Base-by-base conservation (phyloP, 306 rosid genomes). In the Castanopsis chinensis region DNA sequence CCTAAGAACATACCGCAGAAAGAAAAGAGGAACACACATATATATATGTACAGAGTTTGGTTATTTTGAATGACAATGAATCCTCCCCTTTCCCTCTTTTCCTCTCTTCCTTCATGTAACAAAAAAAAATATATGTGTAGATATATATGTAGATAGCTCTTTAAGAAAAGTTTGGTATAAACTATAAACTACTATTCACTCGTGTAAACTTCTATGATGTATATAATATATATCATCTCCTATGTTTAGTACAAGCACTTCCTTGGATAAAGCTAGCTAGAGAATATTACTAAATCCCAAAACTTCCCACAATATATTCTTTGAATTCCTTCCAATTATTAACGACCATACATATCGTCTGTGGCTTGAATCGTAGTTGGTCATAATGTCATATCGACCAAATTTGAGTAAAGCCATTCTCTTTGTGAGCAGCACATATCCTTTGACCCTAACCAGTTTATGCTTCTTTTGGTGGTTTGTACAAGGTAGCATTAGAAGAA, bases 1-100 rank as follows among this genome's bases (percentile, higher is more conserved):
- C 77, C 27, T 93, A 81, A 88, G 84, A 74, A 80, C 6, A 30
- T 67, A 15, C 12, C 45, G 6, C 18, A 30, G 3, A 25, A 64
- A 56, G 76, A 75, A 75, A 78, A 54, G 77, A 68, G 73, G 80
- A 81, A 59, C 59, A 58, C 0, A 45, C 0, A 45, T 45, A 57
- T 41, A 37, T 12, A 45, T 1, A 14, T 73, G 65, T 78, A 64
- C n/a, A 83, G 77, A 83, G 77, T 43, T 76, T 45, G 49, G 5
- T 69, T 41, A 41, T 41, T 19, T 74, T 79, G 53, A 49, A 73
- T 63, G 21, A 68, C 27, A 64, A 73, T 17, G 45, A 70, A 52
- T 27, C 59, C 27, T 63, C 72, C 25, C 49, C 51, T 18, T 30
- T 12, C 10, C 27, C 17, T 20, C 59, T 75, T 69, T 41, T 56